phyloP scores from a whole-genome alignment of 1,284 basidiomycete genomes.

The Meripilus lineatus region DNA sequence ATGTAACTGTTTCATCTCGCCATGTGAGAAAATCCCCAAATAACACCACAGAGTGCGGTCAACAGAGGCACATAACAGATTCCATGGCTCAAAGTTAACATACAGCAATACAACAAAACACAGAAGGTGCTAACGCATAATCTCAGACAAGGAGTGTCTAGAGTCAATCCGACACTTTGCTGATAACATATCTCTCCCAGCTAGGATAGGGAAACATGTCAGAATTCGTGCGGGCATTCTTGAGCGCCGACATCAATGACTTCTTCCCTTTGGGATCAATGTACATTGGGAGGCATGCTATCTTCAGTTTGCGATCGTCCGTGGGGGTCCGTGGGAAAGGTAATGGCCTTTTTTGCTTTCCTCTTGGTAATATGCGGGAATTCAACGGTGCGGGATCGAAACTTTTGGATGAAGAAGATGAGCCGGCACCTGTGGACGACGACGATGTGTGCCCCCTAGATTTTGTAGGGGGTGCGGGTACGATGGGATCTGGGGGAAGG shows the following conservation, averaged over 20 bases:
- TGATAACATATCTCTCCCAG: constrained; percentile 60
- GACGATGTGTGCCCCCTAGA: constrained; percentile 18
- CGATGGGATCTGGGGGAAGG: constrained; percentile 25
- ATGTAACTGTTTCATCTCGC: too few relatives aligned
- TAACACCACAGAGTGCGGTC: too few relatives aligned
- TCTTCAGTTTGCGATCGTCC: constrained; percentile 50
- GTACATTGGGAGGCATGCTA: constrained; percentile 39
- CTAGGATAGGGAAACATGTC: constrained; percentile 42
- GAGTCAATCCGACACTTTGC: too few relatives aligned
- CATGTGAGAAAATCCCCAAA: too few relatives aligned
- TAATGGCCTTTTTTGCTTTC: constrained; percentile 30
- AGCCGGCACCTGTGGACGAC: constrained; percentile 11
- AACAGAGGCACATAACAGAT: too few relatives aligned
- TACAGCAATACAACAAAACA: too few relatives aligned
- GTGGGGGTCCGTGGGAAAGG: constrained; percentile 43
- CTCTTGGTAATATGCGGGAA: not conserved
- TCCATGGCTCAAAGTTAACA: too few relatives aligned
- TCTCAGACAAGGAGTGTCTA: too few relatives aligned
- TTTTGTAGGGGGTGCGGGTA: constrained; percentile 5
- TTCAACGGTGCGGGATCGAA: constrained; percentile 13
- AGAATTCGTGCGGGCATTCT: not conserved
- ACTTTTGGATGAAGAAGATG: constrained; percentile 13
- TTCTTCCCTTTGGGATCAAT: constrained; percentile 30
- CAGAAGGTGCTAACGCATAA: too few relatives aligned
- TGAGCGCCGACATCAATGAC: constrained; percentile 5